Evolutionary conservation across 352 stramenopile species (phyloP).

Genomic region (Phytophthora palmivora): DNA sequence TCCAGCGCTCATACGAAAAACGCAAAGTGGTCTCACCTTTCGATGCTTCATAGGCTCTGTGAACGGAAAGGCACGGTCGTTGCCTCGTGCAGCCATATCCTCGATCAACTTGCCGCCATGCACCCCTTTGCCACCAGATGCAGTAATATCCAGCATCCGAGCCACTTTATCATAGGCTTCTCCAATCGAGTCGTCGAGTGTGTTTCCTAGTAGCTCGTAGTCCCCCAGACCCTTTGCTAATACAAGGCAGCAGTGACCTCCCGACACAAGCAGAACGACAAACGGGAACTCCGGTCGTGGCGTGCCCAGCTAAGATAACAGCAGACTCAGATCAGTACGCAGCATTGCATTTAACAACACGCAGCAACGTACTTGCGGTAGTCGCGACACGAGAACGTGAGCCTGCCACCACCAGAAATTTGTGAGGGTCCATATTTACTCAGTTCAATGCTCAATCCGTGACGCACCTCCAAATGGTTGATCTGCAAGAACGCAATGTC

Average conservation of each 20-base stretch:
- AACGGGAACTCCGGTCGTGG: conserved; percentile 94
- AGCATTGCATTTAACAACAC: background rate
- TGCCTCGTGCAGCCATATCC: conserved; percentile 86
- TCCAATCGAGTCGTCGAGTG: conserved; percentile 97
- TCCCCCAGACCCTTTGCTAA: conserved; percentile 92
- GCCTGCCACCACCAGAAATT: conserved; percentile 51
- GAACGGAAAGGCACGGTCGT: conserved; percentile 91
- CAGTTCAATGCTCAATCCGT: background rate
- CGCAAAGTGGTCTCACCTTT: conserved; percentile 37
- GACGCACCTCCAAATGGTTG: conserved; percentile 96
- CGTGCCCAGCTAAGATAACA: conserved; percentile 37
- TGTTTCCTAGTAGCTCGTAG: conserved; percentile 96
- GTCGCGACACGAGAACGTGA: conserved; percentile 95
- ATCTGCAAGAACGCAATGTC: conserved; percentile 95
- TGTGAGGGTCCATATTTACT: background rate
- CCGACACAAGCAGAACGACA: conserved; percentile 97
- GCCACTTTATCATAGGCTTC: conserved; percentile 99
- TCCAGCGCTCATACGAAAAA: background rate
- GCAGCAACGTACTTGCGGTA: conserved; percentile 64
- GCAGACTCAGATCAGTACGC: conserved; percentile 1
- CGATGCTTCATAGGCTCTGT: conserved; percentile 93
- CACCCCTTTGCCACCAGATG: conserved; percentile 41
- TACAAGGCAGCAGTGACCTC: conserved; percentile 98
- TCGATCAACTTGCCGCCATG: conserved; percentile 97
- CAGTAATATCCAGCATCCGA: conserved; percentile 91